These are phyloP conservation scores for Pezicula rhizophila DNA, from an alignment of 2,329 filamentous ascomycete genomes.

Conservation along the genomic window DNA sequence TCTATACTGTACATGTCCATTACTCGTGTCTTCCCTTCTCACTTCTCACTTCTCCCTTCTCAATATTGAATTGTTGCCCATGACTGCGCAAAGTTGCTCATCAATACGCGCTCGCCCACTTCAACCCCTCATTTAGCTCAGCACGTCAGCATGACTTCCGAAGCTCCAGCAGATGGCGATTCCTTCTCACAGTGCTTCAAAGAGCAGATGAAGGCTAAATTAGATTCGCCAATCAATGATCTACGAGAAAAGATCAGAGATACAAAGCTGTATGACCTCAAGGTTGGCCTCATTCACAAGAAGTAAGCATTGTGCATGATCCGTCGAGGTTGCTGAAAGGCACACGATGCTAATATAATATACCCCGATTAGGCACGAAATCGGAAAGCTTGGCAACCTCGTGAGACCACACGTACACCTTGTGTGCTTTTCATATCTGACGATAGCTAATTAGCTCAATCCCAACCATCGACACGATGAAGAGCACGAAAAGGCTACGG, in stretches of 20 bases:
- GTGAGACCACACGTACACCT: conserved; percentile 32
- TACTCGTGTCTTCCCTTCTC: too few relatives aligned
- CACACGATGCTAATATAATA: conserved; percentile 5
- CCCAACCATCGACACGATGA: conserved; percentile 89
- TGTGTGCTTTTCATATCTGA: too few relatives aligned
- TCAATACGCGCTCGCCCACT: too few relatives aligned
- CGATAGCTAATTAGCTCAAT: conserved; percentile 52
- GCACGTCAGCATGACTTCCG: conserved; percentile 17
- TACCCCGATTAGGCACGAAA: conserved; percentile 39
- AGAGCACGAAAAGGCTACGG: conserved; percentile 77
- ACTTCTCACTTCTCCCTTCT: not conserved
- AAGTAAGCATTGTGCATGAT: conserved; percentile 39
- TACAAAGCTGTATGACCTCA: conserved; percentile 49
- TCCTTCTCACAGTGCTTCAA: conserved; percentile 13
- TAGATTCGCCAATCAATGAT: conserved; percentile 42
- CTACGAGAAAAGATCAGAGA: conserved; percentile 47
- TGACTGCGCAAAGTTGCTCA: not conserved
- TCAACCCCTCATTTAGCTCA: too few relatives aligned
- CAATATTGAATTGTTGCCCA: not conserved
- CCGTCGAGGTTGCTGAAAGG: not conserved
- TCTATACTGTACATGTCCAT: too few relatives aligned
- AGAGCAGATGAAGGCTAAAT: conserved; percentile 31
- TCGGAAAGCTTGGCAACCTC: conserved; percentile 58
- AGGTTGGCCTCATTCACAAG: conserved; percentile 50
- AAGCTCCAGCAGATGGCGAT: conserved; percentile 21